Base-by-base conservation (phyloP, 2,329 filamentous ascomycete genomes). In the Didymella exigua region DNA sequence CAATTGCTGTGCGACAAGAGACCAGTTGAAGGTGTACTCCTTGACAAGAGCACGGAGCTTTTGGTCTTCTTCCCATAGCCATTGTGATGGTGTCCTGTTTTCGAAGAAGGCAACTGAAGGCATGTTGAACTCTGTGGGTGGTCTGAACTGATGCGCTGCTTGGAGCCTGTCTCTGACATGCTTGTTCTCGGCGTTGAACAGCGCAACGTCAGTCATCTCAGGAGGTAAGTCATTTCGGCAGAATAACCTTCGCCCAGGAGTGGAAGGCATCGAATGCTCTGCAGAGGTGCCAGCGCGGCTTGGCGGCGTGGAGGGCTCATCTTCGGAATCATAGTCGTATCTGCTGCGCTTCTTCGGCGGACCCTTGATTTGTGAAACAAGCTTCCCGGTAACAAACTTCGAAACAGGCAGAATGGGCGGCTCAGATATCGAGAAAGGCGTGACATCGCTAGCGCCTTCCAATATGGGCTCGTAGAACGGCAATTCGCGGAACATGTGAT, bases 21-120 rank as follows among this genome's bases (percentile, higher is more conserved):
- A 96, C 95, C 95, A 99, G 67, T 99, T 99, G 79, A 97, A 98
- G 0, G 91, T 91, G 69, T 95, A 96, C 60, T 98, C 91, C 65
- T 91, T 89, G 16, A 97, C 95, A 34, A 96, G 81, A 40, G 82
- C 84, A 49, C 90, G 88, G 6, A 99, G 81, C 74, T 96, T 91
- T 65, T 98, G 93, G 63, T 99, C 95, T 72, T 99, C 95, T 2
- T 88, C 82, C 70, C 86, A 84, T 0, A 91, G 91, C 95, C 95
- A 99, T 69, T 97, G 92, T 3, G 95, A 98, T 2, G 92, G 88
- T 48, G 83, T 86, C 33, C 95, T 84, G 58, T 85, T 89, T 74
- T 99, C 93, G 68, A 96, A 98, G 77, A 98, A 99, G 47, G 84
- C 86, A 63, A 93, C 89, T 1, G 88, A 85, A 1, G 95, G 95